Conservation (phyloP, 306 rosid species). For the Malus sieversii region DNA sequence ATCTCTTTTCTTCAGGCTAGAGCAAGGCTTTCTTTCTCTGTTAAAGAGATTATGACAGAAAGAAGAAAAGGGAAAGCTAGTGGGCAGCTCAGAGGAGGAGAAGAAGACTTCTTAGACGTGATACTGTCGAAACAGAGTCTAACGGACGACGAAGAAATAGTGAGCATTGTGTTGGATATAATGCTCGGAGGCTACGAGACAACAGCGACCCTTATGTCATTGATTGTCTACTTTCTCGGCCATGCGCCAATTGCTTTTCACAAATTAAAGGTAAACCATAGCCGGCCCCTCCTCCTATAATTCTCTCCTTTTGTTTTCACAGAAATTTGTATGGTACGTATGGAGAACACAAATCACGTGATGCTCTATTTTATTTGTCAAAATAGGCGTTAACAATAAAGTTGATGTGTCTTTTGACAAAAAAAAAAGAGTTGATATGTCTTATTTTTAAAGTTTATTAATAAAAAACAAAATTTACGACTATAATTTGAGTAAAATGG, state of each 20-base stretch:
- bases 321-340: no score
- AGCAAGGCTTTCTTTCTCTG: constrained; percentile 34
- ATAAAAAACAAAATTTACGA: no score
- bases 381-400: no score
- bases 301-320: no score
- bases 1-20: constrained; percentile 42
- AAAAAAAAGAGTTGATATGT: no score
- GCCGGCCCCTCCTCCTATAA: not conserved
- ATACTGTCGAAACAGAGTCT: constrained; percentile 47
- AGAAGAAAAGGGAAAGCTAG: constrained; percentile 15
- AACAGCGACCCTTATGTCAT: constrained; percentile 63
- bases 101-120: constrained; percentile 43
- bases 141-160: constrained; percentile 52
- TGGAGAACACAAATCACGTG: no score
- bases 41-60: constrained; percentile 39
- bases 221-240: constrained; percentile 61
- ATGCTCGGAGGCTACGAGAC: constrained; percentile 85
- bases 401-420: no score
- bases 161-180: constrained; percentile 58
- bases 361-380: no score
- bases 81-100: not conserved
- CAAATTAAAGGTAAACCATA: constrained; percentile 41
- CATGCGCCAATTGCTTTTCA: constrained; percentile 45
- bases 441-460: no score
- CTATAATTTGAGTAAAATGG: no score